Base-by-base conservation (phyloP, 2,329 filamentous ascomycete genomes). In the Trichoderma gracile region DNA sequence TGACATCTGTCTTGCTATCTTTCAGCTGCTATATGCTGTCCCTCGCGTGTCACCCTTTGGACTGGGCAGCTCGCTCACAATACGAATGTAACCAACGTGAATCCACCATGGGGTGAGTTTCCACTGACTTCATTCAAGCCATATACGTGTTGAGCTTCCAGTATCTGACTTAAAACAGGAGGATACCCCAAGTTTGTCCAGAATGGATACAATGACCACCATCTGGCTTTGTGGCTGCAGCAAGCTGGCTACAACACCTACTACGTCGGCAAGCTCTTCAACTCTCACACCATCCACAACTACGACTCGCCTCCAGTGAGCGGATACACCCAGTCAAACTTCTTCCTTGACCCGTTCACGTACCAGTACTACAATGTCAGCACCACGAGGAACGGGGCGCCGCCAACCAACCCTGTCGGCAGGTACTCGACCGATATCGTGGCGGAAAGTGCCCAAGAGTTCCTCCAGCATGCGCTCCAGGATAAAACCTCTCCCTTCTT, bases 261-360 rank as follows among this genome's bases (percentile, higher is more conserved):
- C 70, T 92, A 91, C 69, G 85, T 84, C 0, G 89, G 87, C n/a
- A 92, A 92, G 71, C 78, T 91, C 5, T 88, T 89, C 76, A 92
- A 92, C 68, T 79, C 82, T 0, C 87, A 90, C 58, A 84, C 78
- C 0, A 78, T 84, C 1, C 70, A 79, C 0, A 91, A 89, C 65
- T 91, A 89, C 71, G 76, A 88, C 70, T 77, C 79, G 4, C 83
- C 87, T 0, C 80, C 76, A 47, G 80, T 83, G 0, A 80, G 78
- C 0, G 88, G 87, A 0, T 91, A 85, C 79, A 89, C 80, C 14
- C 80, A 79, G 8, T 85, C 82, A 6, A 67, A 69, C 19, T 68
- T 78, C 54, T 68, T 78, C 1, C 69, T 78, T 2, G 77, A 78
- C 43, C 77, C 77, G 1, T 71, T 71, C 0, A 76, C 75, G 0